A percentile compares a stretch with the other conserved stretches of the same genome.
Conservation (phyloP, 2,329 filamentous ascomycete genomes). For the Macrophomina pseudophaseolina region DNA sequence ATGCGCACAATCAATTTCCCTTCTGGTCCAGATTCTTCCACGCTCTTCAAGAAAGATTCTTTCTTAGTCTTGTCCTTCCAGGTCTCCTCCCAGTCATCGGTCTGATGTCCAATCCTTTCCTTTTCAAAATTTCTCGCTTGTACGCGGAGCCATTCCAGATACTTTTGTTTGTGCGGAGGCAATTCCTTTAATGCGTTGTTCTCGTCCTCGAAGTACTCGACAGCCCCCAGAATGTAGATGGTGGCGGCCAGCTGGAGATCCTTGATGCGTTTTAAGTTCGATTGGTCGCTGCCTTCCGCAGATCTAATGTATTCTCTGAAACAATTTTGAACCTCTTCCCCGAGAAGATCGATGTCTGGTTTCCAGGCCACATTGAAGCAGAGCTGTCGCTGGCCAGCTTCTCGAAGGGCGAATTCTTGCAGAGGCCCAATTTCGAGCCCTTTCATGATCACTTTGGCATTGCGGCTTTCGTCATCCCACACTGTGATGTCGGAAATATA, state of each 20-base stretch:
- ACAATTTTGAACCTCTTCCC: constrained; percentile 16
- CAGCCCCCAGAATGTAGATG: constrained; percentile 14
- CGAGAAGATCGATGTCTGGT: constrained; percentile 25
- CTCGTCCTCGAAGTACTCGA: constrained; percentile 5
- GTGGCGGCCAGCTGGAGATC: constrained; percentile 13
- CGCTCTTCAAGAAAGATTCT: constrained; percentile 13
- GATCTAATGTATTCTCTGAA: background rate
- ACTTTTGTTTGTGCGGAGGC: constrained; percentile 17
- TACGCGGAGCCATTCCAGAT: constrained; percentile 21
- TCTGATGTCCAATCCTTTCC: constrained; percentile 9
- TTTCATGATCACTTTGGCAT: constrained; percentile 14
- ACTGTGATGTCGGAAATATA: background rate
- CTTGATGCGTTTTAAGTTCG: constrained; percentile 8
- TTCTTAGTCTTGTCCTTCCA: constrained; percentile 8
- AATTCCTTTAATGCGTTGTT: background rate
- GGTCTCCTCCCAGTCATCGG: constrained; percentile 6
- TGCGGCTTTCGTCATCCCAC: constrained; percentile 20
- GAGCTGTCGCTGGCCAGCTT: constrained; percentile 20
- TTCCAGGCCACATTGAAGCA: constrained; percentile 24
- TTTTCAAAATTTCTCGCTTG: constrained; percentile 17
- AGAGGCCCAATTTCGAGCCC: constrained; percentile 19
- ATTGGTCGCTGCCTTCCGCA: background rate
- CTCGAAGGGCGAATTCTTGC: constrained; percentile 9
- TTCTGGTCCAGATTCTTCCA: constrained; percentile 1
- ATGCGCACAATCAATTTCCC: constrained; percentile 11